Base-by-base conservation (phyloP, 352 stramenopile genomes). In the Aphanomyces stellatus region DNA sequence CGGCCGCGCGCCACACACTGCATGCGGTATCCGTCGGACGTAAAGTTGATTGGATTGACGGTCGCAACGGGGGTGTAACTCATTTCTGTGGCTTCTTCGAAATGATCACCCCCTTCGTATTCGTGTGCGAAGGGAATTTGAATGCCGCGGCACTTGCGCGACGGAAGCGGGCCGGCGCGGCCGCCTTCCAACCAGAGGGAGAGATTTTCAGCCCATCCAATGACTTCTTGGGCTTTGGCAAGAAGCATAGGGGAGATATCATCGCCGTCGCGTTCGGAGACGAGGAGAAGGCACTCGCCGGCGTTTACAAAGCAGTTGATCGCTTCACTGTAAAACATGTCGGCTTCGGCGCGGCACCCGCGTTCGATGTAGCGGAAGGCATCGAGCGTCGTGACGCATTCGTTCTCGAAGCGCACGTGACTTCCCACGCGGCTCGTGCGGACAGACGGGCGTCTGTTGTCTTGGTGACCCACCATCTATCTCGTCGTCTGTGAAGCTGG, bases 301-400 rank as follows among this genome's bases (percentile, higher is more conserved):
- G 61, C 61, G 33, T 68, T 62, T 17, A 68, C 43, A 27, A 68
- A 68, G 46, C 51, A 62, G 33, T 62, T 59, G 28, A 68, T 68
- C 24, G 61, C 61, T 31, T 59, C 61, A 28, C n/a, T 53, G 35
- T 64, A 69, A 49, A 62, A 64, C 49, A 62, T 62, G 30, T 69
- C 62, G 17, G 61, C 27, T n/a, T 69, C 62, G 40, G 62, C 62
- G 37, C 53, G 49, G 37, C 61, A 55, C 6, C 62, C 62, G 19
- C 49, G 49, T n/a, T 69, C 53, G 31, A 69, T 69, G 43, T 64
- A 64, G 6, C 62, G 62, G 31, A 69, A 69, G 19, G 62, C 62
- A 33, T 69, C 62, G 37, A 64, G 43, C 1, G 62, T 69, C 30
- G 62, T 66, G 5, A 66, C 59, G 46, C 59, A 66, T 24, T 66